Evolutionary conservation across 139 green algal species (phyloP).

Genomic region (Auxenochlorella pyrenoidosa): DNA sequence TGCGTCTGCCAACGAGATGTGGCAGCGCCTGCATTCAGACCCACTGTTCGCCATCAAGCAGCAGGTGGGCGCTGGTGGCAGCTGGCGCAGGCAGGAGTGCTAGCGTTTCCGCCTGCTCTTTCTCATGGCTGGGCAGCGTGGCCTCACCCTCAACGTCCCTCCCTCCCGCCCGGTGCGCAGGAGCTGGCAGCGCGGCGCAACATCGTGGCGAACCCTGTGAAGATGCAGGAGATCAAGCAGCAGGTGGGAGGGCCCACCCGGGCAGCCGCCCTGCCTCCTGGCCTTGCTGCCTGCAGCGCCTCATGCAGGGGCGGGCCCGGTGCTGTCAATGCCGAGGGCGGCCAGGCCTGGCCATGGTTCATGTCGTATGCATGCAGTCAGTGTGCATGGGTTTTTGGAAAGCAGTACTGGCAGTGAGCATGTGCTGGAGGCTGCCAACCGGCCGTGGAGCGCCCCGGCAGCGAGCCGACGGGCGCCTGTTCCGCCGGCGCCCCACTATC

Average conservation of each 20-base stretch:
- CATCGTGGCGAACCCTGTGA: conserved; percentile 74
- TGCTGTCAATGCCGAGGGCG: too few relatives aligned
- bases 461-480: too few relatives aligned
- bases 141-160: neutral
- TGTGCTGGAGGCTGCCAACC: neutral
- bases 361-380: too few relatives aligned
- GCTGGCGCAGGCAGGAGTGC: neutral
- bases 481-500: neutral
- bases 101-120: too few relatives aligned
- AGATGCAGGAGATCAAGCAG: conserved; percentile 52
- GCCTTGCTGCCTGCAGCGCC: too few relatives aligned
- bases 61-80: conserved; percentile 43
- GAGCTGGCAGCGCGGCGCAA: conserved; percentile 68
- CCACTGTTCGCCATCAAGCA: conserved; percentile 89
- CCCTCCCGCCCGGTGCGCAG: neutral
- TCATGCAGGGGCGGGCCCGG: too few relatives aligned
- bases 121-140: too few relatives aligned
- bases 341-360: too few relatives aligned
- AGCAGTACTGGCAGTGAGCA: neutral
- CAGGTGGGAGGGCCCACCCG: too few relatives aligned
- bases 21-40: conserved; percentile 91
- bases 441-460: neutral
- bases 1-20: conserved; percentile 88
- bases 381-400: too few relatives aligned
- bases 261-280: neutral